Conservation (phyloP, 441 rosid species). For the Brassica hybrid region DNA sequence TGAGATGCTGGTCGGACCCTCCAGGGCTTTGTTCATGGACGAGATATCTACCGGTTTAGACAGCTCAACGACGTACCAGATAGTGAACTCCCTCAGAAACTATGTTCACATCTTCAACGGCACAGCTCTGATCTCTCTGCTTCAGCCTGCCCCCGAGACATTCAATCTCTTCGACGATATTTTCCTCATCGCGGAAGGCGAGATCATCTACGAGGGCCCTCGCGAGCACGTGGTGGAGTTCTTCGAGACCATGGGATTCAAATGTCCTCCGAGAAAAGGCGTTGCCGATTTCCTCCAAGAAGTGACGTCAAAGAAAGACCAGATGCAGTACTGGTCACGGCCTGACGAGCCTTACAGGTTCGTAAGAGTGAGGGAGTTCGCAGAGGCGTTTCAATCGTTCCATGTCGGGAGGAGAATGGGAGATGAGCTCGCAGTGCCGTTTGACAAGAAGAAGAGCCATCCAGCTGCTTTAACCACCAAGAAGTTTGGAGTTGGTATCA, state of each 20-base stretch:
- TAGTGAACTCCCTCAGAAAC: slow-evolving; percentile 75
- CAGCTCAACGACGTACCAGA: slow-evolving; percentile 87
- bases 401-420: slow-evolving; percentile 56
- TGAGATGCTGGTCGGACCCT: slow-evolving; percentile 89
- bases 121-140: slow-evolving; percentile 70
- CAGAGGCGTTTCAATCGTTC: slow-evolving; percentile 74
- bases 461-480: slow-evolving; percentile 77
- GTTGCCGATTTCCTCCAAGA: slow-evolving; percentile 88
- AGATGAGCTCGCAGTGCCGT: slow-evolving; percentile 65
- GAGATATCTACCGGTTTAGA: slow-evolving; percentile 96
- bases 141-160: slow-evolving; percentile 96
- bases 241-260: slow-evolving; percentile 84
- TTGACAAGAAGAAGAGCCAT: slow-evolving; percentile 68
- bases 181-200: slow-evolving; percentile 77
- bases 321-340: slow-evolving; percentile 73
- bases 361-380: slow-evolving; percentile 65
- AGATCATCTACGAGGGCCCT: slow-evolving; percentile 83
- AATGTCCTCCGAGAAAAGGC: slow-evolving; percentile 87
- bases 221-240: slow-evolving; percentile 72
- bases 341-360: slow-evolving; percentile 68
- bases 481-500: slow-evolving; percentile 66
- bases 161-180: slow-evolving; percentile 87
- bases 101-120: slow-evolving; percentile 75
- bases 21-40: slow-evolving; percentile 80
- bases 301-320: slow-evolving; percentile 94